Conservation (phyloP, 495 filamentous ascomycete genomes). For the Lentithecium fluviatile region DNA sequence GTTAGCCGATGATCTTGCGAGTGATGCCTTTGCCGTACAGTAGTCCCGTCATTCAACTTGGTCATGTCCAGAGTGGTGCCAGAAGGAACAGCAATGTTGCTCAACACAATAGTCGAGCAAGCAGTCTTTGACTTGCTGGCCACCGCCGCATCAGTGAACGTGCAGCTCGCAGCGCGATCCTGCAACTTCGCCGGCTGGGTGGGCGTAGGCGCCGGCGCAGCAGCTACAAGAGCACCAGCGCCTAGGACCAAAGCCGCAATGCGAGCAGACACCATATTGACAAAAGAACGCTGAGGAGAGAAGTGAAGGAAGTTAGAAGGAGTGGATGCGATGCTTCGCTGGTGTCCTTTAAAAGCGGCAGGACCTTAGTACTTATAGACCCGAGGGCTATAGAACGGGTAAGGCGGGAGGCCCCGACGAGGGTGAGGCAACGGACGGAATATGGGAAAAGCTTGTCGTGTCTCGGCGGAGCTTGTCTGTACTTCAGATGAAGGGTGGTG, state of each 20-base stretch:
- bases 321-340: background rate
- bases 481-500: constrained; percentile 15
- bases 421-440: background rate
- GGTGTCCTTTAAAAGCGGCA: background rate
- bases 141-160: constrained; percentile 45
- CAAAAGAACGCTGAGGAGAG: background rate
- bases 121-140: constrained; percentile 45
- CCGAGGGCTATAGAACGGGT: background rate
- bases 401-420: background rate
- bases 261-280: background rate
- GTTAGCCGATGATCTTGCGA: constrained; percentile 33
- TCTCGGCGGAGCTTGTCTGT: constrained; percentile 12
- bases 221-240: constrained; percentile 14
- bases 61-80: constrained; percentile 52
- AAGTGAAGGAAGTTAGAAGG: background rate
- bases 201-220: constrained; percentile 9
- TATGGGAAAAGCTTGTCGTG: constrained; percentile 10
- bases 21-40: constrained; percentile 11
- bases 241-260: constrained; percentile 1
- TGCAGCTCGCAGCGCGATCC: constrained; percentile 39
- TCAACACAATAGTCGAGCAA: constrained; percentile 50
- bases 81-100: constrained; percentile 49
- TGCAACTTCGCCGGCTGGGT: constrained; percentile 8
- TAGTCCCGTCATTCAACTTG: constrained; percentile 47
- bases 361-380: background rate